Evolutionary conservation across 192 early-diverging fungal species (phyloP), one percentile per base, ranked within the genome.

Genomic region (Rhizophagus sp.): DNA sequence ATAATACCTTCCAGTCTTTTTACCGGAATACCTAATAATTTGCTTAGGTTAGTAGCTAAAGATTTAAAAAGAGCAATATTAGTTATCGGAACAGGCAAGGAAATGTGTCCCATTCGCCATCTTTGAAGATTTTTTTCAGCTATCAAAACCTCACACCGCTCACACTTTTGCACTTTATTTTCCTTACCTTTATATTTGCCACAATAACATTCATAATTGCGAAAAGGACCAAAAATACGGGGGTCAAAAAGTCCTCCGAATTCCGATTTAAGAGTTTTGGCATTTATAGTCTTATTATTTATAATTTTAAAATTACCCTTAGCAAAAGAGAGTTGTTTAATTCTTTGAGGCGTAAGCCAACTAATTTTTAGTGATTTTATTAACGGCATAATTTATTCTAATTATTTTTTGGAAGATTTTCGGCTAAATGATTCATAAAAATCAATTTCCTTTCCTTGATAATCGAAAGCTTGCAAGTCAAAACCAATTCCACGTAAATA

Each of bases 101-200:
- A n/a, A 74, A 74, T 74, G 24, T 74, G 72, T 50, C 72, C 72
- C 19, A 57, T 50, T 50, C 72, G 72, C 17, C 72, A 74, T 4
- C 72, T 22, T 74, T 74, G 72, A 6, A 74, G n/a, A 57, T 74
- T 74, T 17, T 74, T 74, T 74, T 74, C 72, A 8, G 49, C 72
- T 17, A 74, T 74, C 3, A 74, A 74, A 57, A 57, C 49, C 25
- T 74, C 72, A 57, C 72, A 74, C 8, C 72, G 6, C 30, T 74
- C 72, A 57, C 72, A 74, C 6, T 57, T 74, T 74, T 74, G 72
- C 57, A 49, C 72, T 74, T 74, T 15, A 5, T 74, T 74, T 74
- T 74, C 49, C 57, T 74, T 74, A 2, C 72, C 72, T 57, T 74
- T 74, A 50, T 74, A 74, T 74, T 74, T 74, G 19, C 72, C 72